Percentiles rank a stretch among this genome's conserved stretches.
Evolutionary conservation across 2,329 filamentous ascomycete species (phyloP).

Genomic region (Exophiala xenobiotica): DNA sequence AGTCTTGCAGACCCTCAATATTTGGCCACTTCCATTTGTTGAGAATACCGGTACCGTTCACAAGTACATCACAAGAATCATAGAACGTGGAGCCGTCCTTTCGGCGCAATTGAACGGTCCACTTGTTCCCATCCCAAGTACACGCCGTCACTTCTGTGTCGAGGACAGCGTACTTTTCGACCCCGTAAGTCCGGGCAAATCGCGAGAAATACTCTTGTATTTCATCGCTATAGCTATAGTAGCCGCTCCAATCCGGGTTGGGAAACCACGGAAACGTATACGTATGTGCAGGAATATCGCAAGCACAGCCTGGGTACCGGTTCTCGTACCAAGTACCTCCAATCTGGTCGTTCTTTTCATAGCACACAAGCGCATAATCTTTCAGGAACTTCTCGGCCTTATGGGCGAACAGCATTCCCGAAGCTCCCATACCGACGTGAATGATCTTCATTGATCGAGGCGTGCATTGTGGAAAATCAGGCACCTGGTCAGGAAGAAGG

Average conservation of each 20-base stretch:
- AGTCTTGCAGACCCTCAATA: conserved; percentile 38
- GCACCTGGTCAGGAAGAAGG: conserved; percentile 1
- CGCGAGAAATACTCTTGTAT: conserved; percentile 33
- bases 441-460: conserved; percentile 25
- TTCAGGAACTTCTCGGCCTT: conserved; percentile 37
- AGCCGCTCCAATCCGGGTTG: conserved; percentile 30
- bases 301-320: conserved; percentile 17
- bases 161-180: conserved; percentile 17
- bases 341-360: conserved; percentile 30
- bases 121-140: conserved; percentile 16
- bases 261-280: conserved; percentile 25
- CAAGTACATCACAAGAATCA: conserved; percentile 22
- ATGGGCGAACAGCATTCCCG: conserved; percentile 21
- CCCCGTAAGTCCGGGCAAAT: conserved; percentile 28
- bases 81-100: conserved; percentile 23
- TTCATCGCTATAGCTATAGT: conserved; percentile 32
- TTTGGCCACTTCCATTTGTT: conserved; percentile 41
- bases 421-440: conserved; percentile 26
- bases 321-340: conserved; percentile 23
- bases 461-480: conserved; percentile 20
- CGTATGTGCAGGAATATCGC: conserved; percentile 38
- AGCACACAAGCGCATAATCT: conserved; percentile 28
- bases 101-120: conserved; percentile 19
- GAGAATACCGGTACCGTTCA: conserved; percentile 23
- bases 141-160: conserved; percentile 15